Conservation (phyloP, 805 yeast genomes). For the Saccharomycopsis oosterbeekiorum region DNA sequence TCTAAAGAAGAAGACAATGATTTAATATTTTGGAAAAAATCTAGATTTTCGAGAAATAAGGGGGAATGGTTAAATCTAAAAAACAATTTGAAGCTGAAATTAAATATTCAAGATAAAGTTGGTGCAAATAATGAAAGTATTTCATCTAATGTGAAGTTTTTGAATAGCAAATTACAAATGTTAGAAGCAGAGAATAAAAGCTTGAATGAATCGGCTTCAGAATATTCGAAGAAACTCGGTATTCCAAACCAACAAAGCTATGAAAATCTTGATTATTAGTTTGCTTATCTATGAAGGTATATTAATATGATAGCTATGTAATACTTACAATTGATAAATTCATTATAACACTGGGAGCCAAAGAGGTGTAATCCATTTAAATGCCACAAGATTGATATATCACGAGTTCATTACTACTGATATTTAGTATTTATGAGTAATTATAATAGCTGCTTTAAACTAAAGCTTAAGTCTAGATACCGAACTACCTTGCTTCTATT, state of each 20-base stretch:
- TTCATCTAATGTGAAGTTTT: not conserved
- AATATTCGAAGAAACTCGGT: not conserved
- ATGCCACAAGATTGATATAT: no score
- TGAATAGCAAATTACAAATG: not conserved
- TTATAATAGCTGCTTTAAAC: no score
- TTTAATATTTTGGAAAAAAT: conserved; percentile 8
- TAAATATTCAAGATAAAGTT: not conserved
- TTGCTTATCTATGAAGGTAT: not conserved
- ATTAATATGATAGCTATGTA: not conserved
- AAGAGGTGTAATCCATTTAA: no score
- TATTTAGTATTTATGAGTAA: no score
- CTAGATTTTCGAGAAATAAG: conserved; percentile 3
- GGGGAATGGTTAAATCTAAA: conserved; percentile 6
- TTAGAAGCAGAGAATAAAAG: not conserved
- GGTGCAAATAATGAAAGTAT: not conserved
- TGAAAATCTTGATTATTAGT: not conserved
- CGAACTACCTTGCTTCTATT: no score
- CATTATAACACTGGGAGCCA: not conserved
- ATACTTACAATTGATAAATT: not conserved
- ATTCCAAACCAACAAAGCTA: not conserved
- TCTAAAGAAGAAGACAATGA: not conserved
- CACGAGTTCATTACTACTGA: no score
- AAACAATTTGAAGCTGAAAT: not conserved
- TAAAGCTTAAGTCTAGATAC: no score
- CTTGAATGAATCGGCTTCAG: not conserved